These are phyloP conservation scores for Pilatotrama ljubarskyi DNA, from an alignment of 768 basidiomycete species.

Conservation along the genomic window DNA sequence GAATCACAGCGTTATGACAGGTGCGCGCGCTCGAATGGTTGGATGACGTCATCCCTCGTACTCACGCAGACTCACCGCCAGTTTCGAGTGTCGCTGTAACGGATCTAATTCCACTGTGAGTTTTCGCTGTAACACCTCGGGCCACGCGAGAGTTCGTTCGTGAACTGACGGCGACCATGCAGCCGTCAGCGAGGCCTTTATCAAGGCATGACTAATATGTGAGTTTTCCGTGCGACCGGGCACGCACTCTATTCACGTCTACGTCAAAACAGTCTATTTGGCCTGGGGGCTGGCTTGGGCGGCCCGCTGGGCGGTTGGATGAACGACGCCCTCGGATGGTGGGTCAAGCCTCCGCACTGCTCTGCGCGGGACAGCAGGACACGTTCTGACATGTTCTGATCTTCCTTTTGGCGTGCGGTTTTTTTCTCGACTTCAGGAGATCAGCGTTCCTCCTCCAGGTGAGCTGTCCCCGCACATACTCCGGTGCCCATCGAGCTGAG, in stretches of 20 bases:
- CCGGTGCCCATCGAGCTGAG: constrained; percentile 13
- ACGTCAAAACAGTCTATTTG: constrained; percentile 60
- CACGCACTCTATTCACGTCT: background rate
- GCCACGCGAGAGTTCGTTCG: background rate
- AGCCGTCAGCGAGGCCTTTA: constrained; percentile 88
- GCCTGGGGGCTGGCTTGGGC: constrained; percentile 78
- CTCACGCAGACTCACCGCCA: constrained; percentile 34
- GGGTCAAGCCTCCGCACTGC: constrained; percentile 32
- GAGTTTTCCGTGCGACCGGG: constrained; percentile 29
- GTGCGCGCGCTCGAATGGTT: constrained; percentile 37
- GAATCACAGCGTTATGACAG: constrained; percentile 75
- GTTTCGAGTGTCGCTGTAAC: constrained; percentile 83
- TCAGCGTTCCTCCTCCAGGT: constrained; percentile 86
- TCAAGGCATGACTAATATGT: constrained; percentile 92
- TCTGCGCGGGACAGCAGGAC: background rate
- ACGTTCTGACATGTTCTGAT: constrained; percentile 48
- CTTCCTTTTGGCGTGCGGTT: background rate
- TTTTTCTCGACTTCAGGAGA: constrained; percentile 51
- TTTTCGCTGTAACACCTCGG: constrained; percentile 20
- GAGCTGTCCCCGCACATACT: constrained; percentile 25
- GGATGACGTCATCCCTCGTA: constrained; percentile 22
- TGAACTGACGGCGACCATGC: constrained; percentile 5
- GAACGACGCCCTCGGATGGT: constrained; percentile 86
- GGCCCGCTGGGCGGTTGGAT: constrained; percentile 85
- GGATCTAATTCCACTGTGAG: constrained; percentile 87